A percentile compares a stretch with the other conserved stretches of the same genome.
These are phyloP conservation scores for Strobilomyces echinocephalus DNA, from an alignment of 768 basidiomycete genomes.

Conservation along the genomic window DNA sequence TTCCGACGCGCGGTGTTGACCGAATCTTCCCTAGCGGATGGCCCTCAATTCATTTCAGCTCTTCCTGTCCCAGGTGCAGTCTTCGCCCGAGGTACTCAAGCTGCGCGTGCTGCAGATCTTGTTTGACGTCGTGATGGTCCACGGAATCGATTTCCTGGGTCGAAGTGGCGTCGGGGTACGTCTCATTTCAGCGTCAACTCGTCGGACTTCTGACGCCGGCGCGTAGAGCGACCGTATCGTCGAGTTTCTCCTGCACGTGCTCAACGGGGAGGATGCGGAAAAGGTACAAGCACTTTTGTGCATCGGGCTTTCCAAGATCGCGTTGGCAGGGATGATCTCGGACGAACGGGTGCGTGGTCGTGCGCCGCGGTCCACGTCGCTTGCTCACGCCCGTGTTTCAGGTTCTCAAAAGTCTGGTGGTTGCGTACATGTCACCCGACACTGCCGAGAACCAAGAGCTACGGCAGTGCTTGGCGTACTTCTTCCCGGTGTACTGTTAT, in stretches of 20 bases:
- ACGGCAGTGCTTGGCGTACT: conserved; percentile 80
- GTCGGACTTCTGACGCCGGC: not conserved
- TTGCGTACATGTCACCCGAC: conserved; percentile 73
- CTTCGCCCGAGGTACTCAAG: conserved; percentile 59
- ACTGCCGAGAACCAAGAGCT: conserved; percentile 79
- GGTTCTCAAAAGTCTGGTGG: conserved; percentile 46
- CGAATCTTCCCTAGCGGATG: conserved; percentile 21
- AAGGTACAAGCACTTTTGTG: conserved; percentile 69
- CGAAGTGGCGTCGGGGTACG: conserved; percentile 34
- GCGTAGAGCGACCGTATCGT: conserved; percentile 54
- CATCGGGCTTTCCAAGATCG: conserved; percentile 81
- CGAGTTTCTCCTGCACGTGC: conserved; percentile 49
- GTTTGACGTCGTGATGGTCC: conserved; percentile 81
- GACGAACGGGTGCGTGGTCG: conserved; percentile 56
- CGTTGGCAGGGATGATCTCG: conserved; percentile 69
- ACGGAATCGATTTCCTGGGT: conserved; percentile 63
- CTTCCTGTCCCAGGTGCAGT: conserved; percentile 72
- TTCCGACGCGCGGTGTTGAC: not conserved
- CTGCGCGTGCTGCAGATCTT: conserved; percentile 63
- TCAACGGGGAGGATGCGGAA: conserved; percentile 52
- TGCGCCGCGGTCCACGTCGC: too few relatives aligned
- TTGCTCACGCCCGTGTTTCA: conserved; percentile 12
- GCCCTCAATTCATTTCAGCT: conserved; percentile 61
- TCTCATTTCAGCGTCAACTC: not conserved
- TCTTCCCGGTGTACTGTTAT: conserved; percentile 83